These are phyloP conservation scores for Ascochyta koolunga DNA, from an alignment of 2,329 filamentous ascomycete species.

Conservation along the genomic window DNA sequence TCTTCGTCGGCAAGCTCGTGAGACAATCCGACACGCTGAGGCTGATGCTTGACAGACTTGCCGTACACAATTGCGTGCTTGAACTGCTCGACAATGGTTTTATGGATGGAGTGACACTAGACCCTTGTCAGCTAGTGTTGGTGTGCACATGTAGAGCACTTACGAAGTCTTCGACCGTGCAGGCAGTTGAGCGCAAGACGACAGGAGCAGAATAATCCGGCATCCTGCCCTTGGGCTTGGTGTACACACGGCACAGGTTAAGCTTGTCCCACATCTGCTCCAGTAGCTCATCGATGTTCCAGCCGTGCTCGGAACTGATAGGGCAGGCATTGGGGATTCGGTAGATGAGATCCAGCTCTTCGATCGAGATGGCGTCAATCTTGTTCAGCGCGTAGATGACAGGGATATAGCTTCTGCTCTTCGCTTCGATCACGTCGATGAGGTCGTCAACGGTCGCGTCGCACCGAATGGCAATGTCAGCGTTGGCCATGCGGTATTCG, in stretches of 20 bases:
- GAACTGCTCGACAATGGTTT: conserved; percentile 94
- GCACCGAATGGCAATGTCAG: conserved; percentile 96
- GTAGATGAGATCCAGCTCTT: conserved; percentile 95
- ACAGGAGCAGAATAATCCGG: conserved; percentile 93
- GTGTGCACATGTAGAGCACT: conserved; percentile 47
- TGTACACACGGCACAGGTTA: conserved; percentile 89
- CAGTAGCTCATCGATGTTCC: conserved; percentile 96
- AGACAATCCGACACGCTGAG: conserved; percentile 87
- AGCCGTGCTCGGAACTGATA: conserved; percentile 92
- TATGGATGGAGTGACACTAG: conserved; percentile 96
- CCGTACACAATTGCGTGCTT: conserved; percentile 95
- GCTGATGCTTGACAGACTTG: conserved; percentile 97
- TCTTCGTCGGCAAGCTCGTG: conserved; percentile 97
- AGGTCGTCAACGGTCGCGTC: conserved; percentile 97
- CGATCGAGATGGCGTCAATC: conserved; percentile 97
- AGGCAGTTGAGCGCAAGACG: conserved; percentile 79
- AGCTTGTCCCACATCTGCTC: conserved; percentile 99
- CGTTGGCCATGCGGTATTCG: conserved; percentile 95
- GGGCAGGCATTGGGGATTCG: conserved; percentile 96
- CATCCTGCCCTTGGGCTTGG: conserved; percentile 93
- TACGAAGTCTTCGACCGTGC: conserved; percentile 97
- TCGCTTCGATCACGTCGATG: conserved; percentile 94
- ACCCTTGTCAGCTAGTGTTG: conserved; percentile 44
- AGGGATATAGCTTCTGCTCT: conserved; percentile 95
- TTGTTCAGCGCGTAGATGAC: conserved; percentile 99